Conservation (phyloP, 1,284 basidiomycete genomes). For the Volvariella volvacea region DNA sequence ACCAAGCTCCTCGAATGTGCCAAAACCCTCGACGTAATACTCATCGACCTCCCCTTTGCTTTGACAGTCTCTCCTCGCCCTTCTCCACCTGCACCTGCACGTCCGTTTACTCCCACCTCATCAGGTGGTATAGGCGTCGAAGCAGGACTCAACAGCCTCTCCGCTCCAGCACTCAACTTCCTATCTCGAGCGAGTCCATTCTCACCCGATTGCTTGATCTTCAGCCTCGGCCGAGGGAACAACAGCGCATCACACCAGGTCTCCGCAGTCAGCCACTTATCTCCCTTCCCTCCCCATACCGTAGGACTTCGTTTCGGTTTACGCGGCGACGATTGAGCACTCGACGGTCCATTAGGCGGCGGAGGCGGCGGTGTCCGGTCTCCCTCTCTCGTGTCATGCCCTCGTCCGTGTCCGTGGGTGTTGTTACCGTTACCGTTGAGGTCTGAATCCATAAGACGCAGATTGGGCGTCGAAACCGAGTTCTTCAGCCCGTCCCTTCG, state of each 20-base stretch:
- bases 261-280: constrained; percentile 65
- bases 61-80: not conserved
- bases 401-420: not conserved
- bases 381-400: not conserved
- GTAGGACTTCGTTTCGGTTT: constrained; percentile 26
- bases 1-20: constrained; percentile 42
- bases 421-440: constrained; percentile 1
- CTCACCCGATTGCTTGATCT: constrained; percentile 27
- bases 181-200: not conserved
- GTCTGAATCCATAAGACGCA: constrained; percentile 28
- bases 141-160: too few species aligned
- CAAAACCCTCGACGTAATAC: constrained; percentile 31
- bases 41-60: constrained; percentile 7
- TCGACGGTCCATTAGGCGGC: constrained; percentile 3
- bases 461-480: constrained; percentile 57
- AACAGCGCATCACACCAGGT: constrained; percentile 75
- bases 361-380: not conserved
- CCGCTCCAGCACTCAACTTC: too few species aligned
- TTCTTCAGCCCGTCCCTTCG: constrained; percentile 28
- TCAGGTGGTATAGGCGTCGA: not conserved
- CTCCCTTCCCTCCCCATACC: not conserved
- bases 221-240: constrained; percentile 66
- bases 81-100: not conserved
- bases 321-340: constrained; percentile 10
- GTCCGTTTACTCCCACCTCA: not conserved